Evolutionary conservation across 306 rosid genomes (phyloP), one percentile per base, ranked within the genome.

Genomic region (Prunus kanzakura): DNA sequence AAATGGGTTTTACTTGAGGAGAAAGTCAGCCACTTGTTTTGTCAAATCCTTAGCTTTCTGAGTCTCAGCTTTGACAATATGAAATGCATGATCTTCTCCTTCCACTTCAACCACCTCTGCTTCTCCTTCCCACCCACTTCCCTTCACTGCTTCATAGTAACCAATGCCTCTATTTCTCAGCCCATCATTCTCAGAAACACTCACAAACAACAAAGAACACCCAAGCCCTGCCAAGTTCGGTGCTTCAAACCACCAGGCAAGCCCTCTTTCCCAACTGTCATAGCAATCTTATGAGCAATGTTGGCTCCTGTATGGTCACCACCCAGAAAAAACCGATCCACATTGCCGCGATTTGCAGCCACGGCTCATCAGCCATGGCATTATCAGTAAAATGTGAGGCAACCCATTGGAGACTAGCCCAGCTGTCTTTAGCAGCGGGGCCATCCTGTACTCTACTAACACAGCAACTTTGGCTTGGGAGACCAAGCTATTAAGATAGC

Each of bases 271-370:
- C 89, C 89, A 4, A 84, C 80, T 64, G 79, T 84, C 86, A 87
- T 82, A 2, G 77, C 79, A 8, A 81, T 43, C 46, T 81, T 86
- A 13, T 90, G 90, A 11, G 69, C 89, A 29, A 84, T 43, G 20
- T 84, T 86, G 6, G 63, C 88, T 43, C 90, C 92, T 2, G 89
- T 80, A 16, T 91, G 84, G 1, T 88, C 90, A 2, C 92, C 90
- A 1, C 87, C 91, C 0, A 87, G 47, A 50, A 4, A 30, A 2
- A 87, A 7, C 10, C 63, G 71, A 14, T 11, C 77, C 22, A 67
- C 76, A 22, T 84, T 83, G 7, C 80, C 95, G 6, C 84, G 81
- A 7, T 43, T 19, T 0, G 38, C 49, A 87, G 50, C 91, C 94
- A 90, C 0, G 86, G 79, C 64, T 90, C 91, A 3, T 23, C 43